These are phyloP conservation scores for Scheffersomyces illinoinensis DNA, from an alignment of 1,139 yeast genomes.

Conservation along the genomic window DNA sequence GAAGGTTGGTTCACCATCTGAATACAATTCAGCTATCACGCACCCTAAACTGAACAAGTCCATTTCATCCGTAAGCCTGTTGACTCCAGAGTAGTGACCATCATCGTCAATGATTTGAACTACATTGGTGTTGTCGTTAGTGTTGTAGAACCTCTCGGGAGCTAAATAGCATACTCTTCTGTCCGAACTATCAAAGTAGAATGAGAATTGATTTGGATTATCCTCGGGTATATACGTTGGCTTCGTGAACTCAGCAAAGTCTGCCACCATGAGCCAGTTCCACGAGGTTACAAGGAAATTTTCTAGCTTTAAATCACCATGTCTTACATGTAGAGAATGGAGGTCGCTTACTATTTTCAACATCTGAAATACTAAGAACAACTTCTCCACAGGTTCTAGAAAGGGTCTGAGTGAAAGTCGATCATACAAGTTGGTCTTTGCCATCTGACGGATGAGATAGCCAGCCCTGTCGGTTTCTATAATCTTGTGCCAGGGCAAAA, in stretches of 20 bases:
- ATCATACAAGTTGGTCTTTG: slow-evolving; percentile 80
- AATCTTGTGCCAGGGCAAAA: slow-evolving; percentile 69
- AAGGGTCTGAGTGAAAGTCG: slow-evolving; percentile 87
- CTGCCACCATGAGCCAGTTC: slow-evolving; percentile 83
- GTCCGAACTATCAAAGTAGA: slow-evolving; percentile 87
- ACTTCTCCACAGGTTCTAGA: slow-evolving; percentile 75
- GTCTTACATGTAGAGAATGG: slow-evolving; percentile 63
- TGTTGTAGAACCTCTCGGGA: slow-evolving; percentile 78
- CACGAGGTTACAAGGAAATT: slow-evolving; percentile 85
- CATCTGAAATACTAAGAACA: slow-evolving; percentile 82
- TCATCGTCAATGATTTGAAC: slow-evolving; percentile 26
- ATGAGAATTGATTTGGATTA: slow-evolving; percentile 91
- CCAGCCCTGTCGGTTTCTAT: slow-evolving; percentile 93
- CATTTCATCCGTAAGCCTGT: slow-evolving; percentile 62
- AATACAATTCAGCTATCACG: slow-evolving; percentile 83
- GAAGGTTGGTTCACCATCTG: slow-evolving; percentile 86
- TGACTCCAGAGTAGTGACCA: slow-evolving; percentile 26
- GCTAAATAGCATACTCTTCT: slow-evolving; percentile 89
- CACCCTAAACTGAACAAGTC: slow-evolving; percentile 93
- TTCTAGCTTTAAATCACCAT: slow-evolving; percentile 92
- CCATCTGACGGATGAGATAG: slow-evolving; percentile 79
- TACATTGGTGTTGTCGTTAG: slow-evolving; percentile 18
- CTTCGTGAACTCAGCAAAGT: slow-evolving; percentile 75
- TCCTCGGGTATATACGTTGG: slow-evolving; percentile 89
- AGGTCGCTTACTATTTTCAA: slow-evolving; percentile 60